Percentiles rank a stretch among this genome's conserved stretches.
Conservation (phyloP, 2,329 filamentous ascomycete genomes). For the Seiridium unicorne region DNA sequence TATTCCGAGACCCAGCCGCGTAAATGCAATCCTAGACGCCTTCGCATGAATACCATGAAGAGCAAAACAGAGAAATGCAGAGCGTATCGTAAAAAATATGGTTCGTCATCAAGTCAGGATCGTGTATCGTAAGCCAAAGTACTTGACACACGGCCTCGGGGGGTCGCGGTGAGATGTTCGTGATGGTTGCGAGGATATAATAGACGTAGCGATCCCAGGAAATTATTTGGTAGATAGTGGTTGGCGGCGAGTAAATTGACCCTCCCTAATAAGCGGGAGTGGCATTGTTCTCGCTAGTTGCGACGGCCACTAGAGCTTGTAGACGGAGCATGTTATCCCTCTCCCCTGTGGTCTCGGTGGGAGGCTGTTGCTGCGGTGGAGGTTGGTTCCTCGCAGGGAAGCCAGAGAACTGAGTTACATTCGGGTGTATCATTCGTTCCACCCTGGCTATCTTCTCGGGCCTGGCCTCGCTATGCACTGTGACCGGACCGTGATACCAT, state of each 20-base stretch:
- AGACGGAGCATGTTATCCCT: conserved; percentile 52
- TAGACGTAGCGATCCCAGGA: background rate
- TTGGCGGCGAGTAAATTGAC: background rate
- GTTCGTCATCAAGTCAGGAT: conserved; percentile 6
- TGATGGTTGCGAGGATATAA: no score
- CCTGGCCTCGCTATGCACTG: conserved; percentile 33
- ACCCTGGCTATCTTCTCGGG: conserved; percentile 44
- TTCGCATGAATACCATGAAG: conserved; percentile 11
- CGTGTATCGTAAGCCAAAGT: conserved; percentile 14
- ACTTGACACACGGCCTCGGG: no score
- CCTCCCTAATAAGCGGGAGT: conserved; percentile 27
- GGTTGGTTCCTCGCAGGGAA: conserved; percentile 41
- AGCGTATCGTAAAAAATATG: background rate
- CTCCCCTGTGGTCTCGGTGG: conserved; percentile 31
- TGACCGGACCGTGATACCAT: conserved; percentile 64
- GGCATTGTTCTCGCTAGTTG: conserved; percentile 52
- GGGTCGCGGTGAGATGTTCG: no score
- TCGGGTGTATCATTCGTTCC: conserved; percentile 58
- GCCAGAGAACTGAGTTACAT: conserved; percentile 49
- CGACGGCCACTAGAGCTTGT: conserved; percentile 64
- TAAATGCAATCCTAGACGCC: conserved; percentile 23
- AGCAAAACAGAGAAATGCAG: background rate
- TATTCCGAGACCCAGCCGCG: conserved; percentile 14
- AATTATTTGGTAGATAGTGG: background rate
- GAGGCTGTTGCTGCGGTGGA: conserved; percentile 25